These are phyloP conservation scores for Prillingera fragicola DNA, from an alignment of 1,284 basidiomycete species.

Conservation along the genomic window DNA sequence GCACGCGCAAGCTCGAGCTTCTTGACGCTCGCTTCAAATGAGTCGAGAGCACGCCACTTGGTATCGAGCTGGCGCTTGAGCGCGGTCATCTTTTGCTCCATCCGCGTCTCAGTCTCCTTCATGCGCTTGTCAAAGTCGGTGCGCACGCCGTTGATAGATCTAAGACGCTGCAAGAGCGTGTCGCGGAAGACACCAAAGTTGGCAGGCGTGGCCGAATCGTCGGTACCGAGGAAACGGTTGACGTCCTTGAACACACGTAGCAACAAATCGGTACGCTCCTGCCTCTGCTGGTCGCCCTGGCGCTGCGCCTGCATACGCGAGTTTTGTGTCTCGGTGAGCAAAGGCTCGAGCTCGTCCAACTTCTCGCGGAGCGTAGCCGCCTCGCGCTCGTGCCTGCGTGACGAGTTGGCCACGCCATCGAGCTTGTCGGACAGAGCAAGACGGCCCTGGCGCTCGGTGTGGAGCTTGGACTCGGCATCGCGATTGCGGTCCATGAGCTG, in stretches of 20 bases:
- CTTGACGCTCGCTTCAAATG: slow-evolving; percentile 83
- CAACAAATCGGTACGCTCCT: slow-evolving; percentile 84
- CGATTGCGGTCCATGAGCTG: slow-evolving; percentile 70
- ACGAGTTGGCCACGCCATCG: slow-evolving; percentile 59
- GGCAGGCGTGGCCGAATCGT: slow-evolving; percentile 50
- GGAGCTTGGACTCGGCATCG: slow-evolving; percentile 68
- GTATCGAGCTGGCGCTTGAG: slow-evolving; percentile 82
- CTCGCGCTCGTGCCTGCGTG: slow-evolving; percentile 65
- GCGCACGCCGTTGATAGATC: slow-evolving; percentile 75
- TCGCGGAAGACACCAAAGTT: slow-evolving; percentile 87
- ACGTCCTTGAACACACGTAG: slow-evolving; percentile 91
- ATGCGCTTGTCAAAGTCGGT: slow-evolving; percentile 77
- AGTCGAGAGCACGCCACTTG: slow-evolving; percentile 88
- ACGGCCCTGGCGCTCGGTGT: slow-evolving; percentile 74
- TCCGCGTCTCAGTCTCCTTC: slow-evolving; percentile 66
- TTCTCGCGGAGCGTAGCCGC: slow-evolving; percentile 56
- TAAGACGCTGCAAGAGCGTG: slow-evolving; percentile 81
- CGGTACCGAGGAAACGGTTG: slow-evolving; percentile 85
- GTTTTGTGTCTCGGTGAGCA: slow-evolving; percentile 77
- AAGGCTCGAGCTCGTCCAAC: slow-evolving; percentile 68
- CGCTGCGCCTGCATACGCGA: slow-evolving; percentile 64
- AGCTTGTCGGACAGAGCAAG: slow-evolving; percentile 80
- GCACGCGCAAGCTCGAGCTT: slow-evolving; percentile 73
- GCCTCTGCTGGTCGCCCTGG: slow-evolving; percentile 81
- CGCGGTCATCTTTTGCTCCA: slow-evolving; percentile 50